Conservation (phyloP, 768 basidiomycete genomes). For the Leccinum aurantiacum region DNA sequence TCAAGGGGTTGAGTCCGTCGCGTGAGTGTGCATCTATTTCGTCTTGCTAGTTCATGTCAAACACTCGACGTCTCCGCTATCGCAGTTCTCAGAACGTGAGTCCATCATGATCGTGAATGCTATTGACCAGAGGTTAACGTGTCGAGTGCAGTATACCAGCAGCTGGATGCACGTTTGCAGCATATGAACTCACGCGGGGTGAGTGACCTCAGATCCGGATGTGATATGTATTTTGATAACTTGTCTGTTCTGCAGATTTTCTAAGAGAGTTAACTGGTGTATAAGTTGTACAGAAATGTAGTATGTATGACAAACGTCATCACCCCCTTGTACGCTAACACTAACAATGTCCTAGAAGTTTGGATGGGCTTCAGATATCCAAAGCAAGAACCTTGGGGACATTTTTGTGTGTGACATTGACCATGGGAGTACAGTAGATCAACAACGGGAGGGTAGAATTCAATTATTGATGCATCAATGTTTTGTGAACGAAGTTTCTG, state of each 20-base stretch:
- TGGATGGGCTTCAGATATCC: not conserved
- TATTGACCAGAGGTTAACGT: not conserved
- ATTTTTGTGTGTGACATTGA: not conserved
- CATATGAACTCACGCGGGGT: conserved; percentile 83
- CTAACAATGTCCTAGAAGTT: not conserved
- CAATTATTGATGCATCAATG: too few species aligned
- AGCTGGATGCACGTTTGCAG: conserved; percentile 87
- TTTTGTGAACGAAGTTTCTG: too few species aligned
- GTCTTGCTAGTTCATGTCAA: not conserved
- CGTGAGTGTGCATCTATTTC: conserved; percentile 42
- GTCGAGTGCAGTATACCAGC: conserved; percentile 70
- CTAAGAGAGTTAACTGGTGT: conserved; percentile 27
- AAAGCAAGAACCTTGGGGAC: not conserved
- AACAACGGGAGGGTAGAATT: not conserved
- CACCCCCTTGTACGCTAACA: not conserved
- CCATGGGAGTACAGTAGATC: not conserved
- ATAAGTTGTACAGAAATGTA: conserved; percentile 2
- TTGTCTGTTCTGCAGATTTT: conserved; percentile 14
- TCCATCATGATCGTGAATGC: not conserved
- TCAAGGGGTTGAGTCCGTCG: conserved; percentile 75
- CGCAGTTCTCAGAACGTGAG: conserved; percentile 63
- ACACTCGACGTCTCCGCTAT: not conserved
- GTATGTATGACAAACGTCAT: not conserved
- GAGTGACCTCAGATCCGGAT: conserved; percentile 11
- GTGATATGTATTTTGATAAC: not conserved